A percentile compares a stretch with the other conserved stretches of the same genome.
Evolutionary conservation across 2,329 filamentous ascomycete species (phyloP).

Genomic region (Colletotrichum limetticola): DNA sequence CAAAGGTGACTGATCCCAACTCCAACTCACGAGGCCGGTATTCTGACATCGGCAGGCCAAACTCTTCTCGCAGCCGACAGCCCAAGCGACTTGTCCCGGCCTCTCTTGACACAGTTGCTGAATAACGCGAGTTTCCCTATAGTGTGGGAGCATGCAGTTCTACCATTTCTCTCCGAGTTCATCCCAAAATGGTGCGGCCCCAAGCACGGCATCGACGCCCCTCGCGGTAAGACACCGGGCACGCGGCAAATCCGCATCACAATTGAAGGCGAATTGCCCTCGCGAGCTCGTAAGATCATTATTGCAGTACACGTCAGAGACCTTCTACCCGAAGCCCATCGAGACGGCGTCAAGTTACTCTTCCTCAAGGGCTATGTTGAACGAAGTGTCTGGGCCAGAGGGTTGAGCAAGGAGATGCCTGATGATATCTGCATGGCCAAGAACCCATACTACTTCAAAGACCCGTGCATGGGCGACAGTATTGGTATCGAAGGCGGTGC

Average conservation of each 20-base stretch:
- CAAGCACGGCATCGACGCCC: conserved; percentile 51
- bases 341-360: conserved; percentile 45
- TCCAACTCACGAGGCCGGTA: too few species aligned
- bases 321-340: conserved; percentile 49
- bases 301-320: conserved; percentile 55
- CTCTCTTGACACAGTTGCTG: conserved; percentile 41
- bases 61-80: conserved; percentile 45
- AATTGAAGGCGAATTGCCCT: conserved; percentile 47
- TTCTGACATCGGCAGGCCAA: conserved; percentile 33
- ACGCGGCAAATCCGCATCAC: conserved; percentile 53
- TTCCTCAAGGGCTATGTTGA: conserved; percentile 52
- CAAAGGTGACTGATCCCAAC: conserved; percentile 36
- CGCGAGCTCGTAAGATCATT: conserved; percentile 46
- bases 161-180: conserved; percentile 55
- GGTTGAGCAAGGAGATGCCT: conserved; percentile 47
- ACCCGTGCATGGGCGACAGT: conserved; percentile 58
- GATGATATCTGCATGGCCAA: conserved; percentile 54
- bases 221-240: conserved; percentile 47
- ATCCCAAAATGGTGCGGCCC: conserved; percentile 54
- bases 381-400: conserved; percentile 53
- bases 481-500: conserved; percentile 49
- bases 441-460: conserved; percentile 55
- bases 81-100: conserved; percentile 43
- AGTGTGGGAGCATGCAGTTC: conserved; percentile 54
- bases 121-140: conserved; percentile 52